Evolutionary conservation across 1,284 basidiomycete species (phyloP).

Genomic region (Clitocybe nebularis): DNA sequence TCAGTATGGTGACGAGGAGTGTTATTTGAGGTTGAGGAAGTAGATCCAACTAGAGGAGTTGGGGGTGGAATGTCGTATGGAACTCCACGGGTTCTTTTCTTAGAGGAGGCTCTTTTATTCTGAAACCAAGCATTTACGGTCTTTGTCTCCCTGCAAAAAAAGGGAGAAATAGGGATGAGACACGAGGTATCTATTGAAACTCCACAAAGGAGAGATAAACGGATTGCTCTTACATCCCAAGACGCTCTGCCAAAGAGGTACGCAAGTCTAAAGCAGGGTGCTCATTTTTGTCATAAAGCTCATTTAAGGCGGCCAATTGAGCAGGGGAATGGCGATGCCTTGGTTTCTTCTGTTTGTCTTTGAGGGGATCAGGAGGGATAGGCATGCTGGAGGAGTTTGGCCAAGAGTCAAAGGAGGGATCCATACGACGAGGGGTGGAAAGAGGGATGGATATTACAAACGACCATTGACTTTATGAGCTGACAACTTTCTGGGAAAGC

Average conservation of each 20-base stretch:
- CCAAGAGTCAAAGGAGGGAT: slow-evolving; percentile 14
- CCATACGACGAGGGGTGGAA: slow-evolving; percentile 14
- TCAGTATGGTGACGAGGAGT: slow-evolving; percentile 26
- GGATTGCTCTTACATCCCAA: slow-evolving; percentile 61
- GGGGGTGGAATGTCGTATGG: slow-evolving; percentile 36
- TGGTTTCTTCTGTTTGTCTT: slow-evolving; percentile 57
- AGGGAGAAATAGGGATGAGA: slow-evolving; percentile 16
- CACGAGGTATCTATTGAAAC: slow-evolving; percentile 18
- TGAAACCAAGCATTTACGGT: slow-evolving; percentile 83
- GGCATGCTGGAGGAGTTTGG: slow-evolving; percentile 16
- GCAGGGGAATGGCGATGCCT: slow-evolving; percentile 68
- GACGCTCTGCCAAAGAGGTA: slow-evolving; percentile 57
- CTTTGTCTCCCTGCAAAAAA: slow-evolving; percentile 63
- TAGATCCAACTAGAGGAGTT: slow-evolving; percentile 31
- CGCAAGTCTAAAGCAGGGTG: slow-evolving; percentile 71
- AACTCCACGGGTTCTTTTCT: slow-evolving; percentile 55
- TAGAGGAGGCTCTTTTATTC: slow-evolving; percentile 77
- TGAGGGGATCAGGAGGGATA: slow-evolving; percentile 20
- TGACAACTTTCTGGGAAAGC: slow-evolving; percentile 18
- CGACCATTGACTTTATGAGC: slow-evolving; percentile 18
- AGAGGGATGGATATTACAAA: slow-evolving; percentile 26
- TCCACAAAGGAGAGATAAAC: slow-evolving; percentile 11
- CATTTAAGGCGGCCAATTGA: slow-evolving; percentile 70
- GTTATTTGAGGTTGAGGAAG: slow-evolving; percentile 22
- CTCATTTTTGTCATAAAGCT: slow-evolving; percentile 70